Evolutionary conservation across 176 grass and related monocot genomes (phyloP).

Genomic region (Oryza glaberrima): DNA sequence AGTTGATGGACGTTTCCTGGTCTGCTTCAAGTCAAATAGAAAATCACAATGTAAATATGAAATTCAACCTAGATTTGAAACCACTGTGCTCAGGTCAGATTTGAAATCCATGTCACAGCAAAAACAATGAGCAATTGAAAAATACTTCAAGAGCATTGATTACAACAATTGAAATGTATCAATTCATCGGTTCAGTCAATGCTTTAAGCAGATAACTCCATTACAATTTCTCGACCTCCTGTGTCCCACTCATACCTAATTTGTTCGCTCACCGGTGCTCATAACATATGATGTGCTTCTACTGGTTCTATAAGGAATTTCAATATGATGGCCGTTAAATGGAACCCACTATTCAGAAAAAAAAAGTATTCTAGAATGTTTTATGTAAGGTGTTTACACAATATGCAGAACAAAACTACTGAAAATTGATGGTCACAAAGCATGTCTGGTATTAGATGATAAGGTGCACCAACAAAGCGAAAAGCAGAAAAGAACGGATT

Average conservation of each 20-base stretch:
- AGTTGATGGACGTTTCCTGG: conserved; percentile 76
- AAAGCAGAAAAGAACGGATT: neutral
- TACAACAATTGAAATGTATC: neutral
- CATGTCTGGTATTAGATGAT: neutral
- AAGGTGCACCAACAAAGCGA: neutral
- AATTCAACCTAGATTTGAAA: neutral
- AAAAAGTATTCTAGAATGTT: neutral
- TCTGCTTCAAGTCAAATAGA: conserved; percentile 49
- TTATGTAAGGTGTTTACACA: neutral
- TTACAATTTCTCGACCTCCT: neutral
- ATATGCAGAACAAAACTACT: neutral
- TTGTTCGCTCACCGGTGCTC: no score
- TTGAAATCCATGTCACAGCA: neutral
- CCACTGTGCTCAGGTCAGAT: neutral
- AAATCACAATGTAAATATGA: neutral
- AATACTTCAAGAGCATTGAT: neutral
- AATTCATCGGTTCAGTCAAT: neutral
- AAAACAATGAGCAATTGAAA: neutral
- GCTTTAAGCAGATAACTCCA: conserved; percentile 1
- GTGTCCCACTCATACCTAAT: no score
- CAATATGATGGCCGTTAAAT: neutral
- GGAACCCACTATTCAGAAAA: neutral
- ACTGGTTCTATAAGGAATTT: neutral
- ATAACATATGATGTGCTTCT: no score
- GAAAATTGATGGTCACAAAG: neutral